Conservation (phyloP, 768 basidiomycete species). For the Hericium coralloides region DNA sequence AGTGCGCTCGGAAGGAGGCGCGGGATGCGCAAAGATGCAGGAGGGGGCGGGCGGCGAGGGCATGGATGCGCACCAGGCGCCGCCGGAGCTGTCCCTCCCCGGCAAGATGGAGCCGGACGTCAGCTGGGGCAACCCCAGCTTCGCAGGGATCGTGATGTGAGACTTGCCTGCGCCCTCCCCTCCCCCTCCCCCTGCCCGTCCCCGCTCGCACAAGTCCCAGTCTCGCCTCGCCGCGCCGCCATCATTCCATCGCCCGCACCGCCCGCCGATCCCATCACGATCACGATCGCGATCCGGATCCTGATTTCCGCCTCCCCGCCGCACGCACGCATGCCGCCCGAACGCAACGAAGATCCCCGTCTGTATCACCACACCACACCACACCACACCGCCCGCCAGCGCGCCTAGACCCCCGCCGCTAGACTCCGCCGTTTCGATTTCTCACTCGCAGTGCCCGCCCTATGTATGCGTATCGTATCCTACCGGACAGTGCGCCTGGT, state of each 20-base stretch:
- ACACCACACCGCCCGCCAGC: background rate
- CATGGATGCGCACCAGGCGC: background rate
- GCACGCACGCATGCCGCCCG: no score
- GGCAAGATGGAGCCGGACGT: background rate
- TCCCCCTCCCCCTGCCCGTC: background rate
- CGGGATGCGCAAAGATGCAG: conserved; percentile 55
- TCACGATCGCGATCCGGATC: background rate
- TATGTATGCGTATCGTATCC: background rate
- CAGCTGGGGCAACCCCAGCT: background rate
- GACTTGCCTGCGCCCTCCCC: background rate
- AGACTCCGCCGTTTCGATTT: background rate
- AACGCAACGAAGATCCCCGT: background rate
- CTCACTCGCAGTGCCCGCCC: background rate
- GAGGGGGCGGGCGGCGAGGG: conserved; percentile 10
- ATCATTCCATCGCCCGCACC: background rate
- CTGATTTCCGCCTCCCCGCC: no score
- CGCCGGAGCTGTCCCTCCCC: background rate
- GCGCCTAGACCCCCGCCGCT: background rate
- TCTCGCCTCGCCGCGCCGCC: background rate
- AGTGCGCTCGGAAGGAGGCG: conserved; percentile 79
- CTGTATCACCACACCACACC: background rate
- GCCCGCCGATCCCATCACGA: background rate
- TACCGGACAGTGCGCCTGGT: background rate
- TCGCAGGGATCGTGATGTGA: background rate
- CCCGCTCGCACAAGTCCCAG: background rate